These are phyloP conservation scores for Mycena sp. DNA, from an alignment of 1,284 basidiomycete genomes.

Conservation along the genomic window DNA sequence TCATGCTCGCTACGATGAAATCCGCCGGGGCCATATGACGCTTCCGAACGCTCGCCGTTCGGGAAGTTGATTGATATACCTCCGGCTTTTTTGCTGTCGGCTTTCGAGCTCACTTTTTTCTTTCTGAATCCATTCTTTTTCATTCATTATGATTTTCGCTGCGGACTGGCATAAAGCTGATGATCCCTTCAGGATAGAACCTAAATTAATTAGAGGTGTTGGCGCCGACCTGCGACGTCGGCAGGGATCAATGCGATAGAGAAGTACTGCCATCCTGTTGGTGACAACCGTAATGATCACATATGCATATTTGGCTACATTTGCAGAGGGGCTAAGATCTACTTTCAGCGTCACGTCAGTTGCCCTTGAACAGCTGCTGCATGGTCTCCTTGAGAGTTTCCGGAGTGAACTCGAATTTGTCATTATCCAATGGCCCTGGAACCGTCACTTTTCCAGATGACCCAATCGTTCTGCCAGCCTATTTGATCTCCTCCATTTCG, in stretches of 20 bases:
- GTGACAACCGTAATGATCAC: no score
- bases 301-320: no score
- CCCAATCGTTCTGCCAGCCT: neutral
- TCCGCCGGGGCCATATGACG: conserved; percentile 31
- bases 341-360: no score
- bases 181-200: no score
- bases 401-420: neutral
- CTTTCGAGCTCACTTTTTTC: neutral
- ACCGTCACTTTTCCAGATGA: neutral
- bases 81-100: conserved; percentile 12
- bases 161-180: no score
- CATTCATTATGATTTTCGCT: neutral
- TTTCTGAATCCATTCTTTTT: neutral
- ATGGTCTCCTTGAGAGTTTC: neutral
- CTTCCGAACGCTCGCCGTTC: conserved; percentile 7
- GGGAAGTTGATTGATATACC: conserved; percentile 25
- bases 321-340: no score
- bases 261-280: no score
- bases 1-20: conserved; percentile 15
- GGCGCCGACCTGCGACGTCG: no score
- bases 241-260: no score
- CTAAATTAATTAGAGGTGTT: no score
- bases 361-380: no score
- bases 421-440: conserved; percentile 1
- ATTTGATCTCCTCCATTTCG: neutral